Base-by-base conservation (phyloP, 495 filamentous ascomycete genomes). In the Lasiosphaeria ovina region DNA sequence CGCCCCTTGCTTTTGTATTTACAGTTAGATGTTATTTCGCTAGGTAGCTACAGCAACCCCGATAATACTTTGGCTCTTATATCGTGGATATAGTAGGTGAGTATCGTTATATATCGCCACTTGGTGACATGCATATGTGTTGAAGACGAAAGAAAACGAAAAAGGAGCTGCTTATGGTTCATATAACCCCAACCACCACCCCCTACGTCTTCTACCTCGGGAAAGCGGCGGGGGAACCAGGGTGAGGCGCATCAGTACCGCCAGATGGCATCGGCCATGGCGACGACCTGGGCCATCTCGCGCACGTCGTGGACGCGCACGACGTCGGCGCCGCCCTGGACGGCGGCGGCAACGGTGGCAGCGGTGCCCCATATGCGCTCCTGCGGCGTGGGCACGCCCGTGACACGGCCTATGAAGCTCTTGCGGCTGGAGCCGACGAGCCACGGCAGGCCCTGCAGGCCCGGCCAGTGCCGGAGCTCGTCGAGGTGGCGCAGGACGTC, bases 251-350 rank as follows among this genome's bases (percentile, higher is more conserved):
- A 11, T 51, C 34, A 77, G 55, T 77, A 76, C 66, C 89, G 79
- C 81, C 89, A 93, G 61, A 98, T 90, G 3, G 92, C 93, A 83
- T 97, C 93, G 8, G 91, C 88, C 83, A 98, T 92, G 69, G 85
- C 88, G 4, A 85, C 85, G 24, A 96, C 93, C 76, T 92, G 83
- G 66, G 77, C 82, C 94, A 97, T 98, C 79, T 96, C 89, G 62
- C 77, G 73, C 4, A 93, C 91, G 81, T 98, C 94, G 81, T 98
- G 94, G 33, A 98, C 94, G 60, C 94, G 79, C 24, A 98, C 89
- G 56, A 98, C 86, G 81, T 98, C 94, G 14, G 93, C 94, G 3
- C 94, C 94, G n/a, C 91, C 92, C 57, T 87, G 84, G 44, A 98
- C 85, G 66, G 91, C 91, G 16, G 91, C 89, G 9, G 91, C 86